phyloP scores from a whole-genome alignment of 345 rosid species.

The Draba incana region DNA sequence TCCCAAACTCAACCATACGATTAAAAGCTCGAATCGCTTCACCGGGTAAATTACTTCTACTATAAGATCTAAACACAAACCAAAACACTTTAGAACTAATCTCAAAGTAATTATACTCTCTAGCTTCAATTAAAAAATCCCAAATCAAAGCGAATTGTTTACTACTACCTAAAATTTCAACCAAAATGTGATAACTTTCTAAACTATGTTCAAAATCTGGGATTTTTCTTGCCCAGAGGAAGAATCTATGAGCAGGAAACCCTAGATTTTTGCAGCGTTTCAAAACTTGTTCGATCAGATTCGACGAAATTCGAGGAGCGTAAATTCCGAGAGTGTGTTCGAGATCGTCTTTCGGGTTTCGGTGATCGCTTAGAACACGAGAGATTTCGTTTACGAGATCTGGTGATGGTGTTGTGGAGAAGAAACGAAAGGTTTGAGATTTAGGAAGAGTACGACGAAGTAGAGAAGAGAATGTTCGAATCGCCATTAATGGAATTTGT shows the following conservation, averaged over 20 bases:
- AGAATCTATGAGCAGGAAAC: constrained; percentile 83
- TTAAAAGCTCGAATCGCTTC: constrained; percentile 76
- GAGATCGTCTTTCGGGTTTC: constrained; percentile 75
- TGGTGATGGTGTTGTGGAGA: constrained; percentile 42
- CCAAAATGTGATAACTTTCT: constrained; percentile 66
- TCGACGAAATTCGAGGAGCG: constrained; percentile 56
- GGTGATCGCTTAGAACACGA: constrained; percentile 75
- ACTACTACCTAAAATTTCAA: constrained; percentile 67
- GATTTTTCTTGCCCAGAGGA: constrained; percentile 75
- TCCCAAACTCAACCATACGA: constrained; percentile 82
- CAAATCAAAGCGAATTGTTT: constrained; percentile 71
- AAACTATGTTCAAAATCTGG: constrained; percentile 64
- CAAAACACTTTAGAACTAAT: constrained; percentile 59
- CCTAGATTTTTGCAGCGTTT: constrained; percentile 85
- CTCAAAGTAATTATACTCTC: constrained; percentile 52
- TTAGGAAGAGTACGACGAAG: constrained; percentile 32
- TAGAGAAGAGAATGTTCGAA: constrained; percentile 42
- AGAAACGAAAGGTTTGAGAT: constrained; percentile 20
- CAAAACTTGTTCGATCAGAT: constrained; percentile 73
- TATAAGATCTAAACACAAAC: constrained; percentile 75
- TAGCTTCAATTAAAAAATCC: constrained; percentile 76
- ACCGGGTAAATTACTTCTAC: constrained; percentile 67
- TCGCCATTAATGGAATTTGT: constrained; percentile 37
- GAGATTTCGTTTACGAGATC: constrained; percentile 70
- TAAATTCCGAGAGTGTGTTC: constrained; percentile 54